Percentiles rank a stretch among this genome's conserved stretches.
phyloP scores from a whole-genome alignment of 495 filamentous ascomycete genomes.

The Penicillium roqueforti region DNA sequence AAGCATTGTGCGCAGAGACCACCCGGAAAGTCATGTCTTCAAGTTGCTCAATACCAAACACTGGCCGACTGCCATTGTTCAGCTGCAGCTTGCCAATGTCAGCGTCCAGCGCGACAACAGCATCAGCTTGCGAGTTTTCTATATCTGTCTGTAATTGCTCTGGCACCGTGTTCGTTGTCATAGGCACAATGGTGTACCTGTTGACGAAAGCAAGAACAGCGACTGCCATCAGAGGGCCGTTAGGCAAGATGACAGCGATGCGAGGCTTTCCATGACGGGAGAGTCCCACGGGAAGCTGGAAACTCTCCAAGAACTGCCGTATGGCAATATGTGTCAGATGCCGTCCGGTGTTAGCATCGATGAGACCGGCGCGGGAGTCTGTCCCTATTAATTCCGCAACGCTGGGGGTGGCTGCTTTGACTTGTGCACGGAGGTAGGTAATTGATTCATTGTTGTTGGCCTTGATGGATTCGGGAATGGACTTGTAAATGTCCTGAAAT shows the following conservation, averaged over 20 bases:
- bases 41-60: conserved; percentile 15
- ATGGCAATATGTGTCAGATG: conserved; percentile 14
- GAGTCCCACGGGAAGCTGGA: conserved; percentile 10
- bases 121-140: conserved; percentile 16
- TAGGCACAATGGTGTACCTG: conserved; percentile 21
- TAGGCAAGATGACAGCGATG: conserved; percentile 19
- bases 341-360: conserved; percentile 9
- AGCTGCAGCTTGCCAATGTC: conserved; percentile 19
- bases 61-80: conserved; percentile 12
- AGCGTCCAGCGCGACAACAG: conserved; percentile 18
- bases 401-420: conserved; percentile 10
- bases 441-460: conserved; percentile 10
- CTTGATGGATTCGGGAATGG: conserved; percentile 12
- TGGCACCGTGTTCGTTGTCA: conserved; percentile 18
- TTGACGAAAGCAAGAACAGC: conserved; percentile 17
- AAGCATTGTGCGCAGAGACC: conserved; percentile 5
- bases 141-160: conserved; percentile 23
- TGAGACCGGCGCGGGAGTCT: conserved; percentile 15
- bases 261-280: conserved; percentile 18
- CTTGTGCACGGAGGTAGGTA: conserved; percentile 6
- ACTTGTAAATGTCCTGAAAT: conserved; percentile 17
- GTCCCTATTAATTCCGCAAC: conserved; percentile 11
- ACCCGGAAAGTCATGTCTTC: conserved; percentile 18
- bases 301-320: conserved; percentile 14
- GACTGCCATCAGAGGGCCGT: conserved; percentile 17